These are phyloP conservation scores for Ceratocystis huliohia DNA, from an alignment of 2,329 filamentous ascomycete genomes.

Conservation along the genomic window DNA sequence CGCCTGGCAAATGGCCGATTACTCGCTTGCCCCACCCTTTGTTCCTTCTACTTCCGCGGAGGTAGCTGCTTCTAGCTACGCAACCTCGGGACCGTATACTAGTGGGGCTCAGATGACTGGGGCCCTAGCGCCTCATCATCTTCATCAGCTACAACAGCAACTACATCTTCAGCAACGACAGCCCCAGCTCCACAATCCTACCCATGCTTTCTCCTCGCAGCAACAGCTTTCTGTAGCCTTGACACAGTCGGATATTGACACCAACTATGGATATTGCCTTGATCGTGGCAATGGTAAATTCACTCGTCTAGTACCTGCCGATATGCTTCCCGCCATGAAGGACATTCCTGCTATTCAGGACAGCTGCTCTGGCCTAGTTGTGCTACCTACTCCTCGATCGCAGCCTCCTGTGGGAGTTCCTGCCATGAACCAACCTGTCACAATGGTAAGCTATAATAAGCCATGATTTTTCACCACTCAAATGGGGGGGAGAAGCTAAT, in stretches of 20 bases:
- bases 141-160: conserved; percentile 12
- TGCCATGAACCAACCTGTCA: conserved; percentile 30
- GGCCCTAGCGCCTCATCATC: conserved; percentile 4
- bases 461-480: background rate
- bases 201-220: background rate
- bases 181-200: background rate
- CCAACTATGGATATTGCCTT: conserved; percentile 38
- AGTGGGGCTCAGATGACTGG: background rate
- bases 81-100: conserved; percentile 1
- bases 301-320: conserved; percentile 44
- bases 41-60: conserved; percentile 9
- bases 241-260: conserved; percentile 1
- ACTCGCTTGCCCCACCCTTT: conserved; percentile 10
- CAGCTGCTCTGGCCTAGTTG: conserved; percentile 33
- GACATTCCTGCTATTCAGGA: conserved; percentile 34
- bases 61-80: background rate
- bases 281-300: conserved; percentile 41
- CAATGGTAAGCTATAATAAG: conserved; percentile 29
- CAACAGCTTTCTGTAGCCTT: conserved; percentile 1
- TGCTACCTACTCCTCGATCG: conserved; percentile 33
- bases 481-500: background rate
- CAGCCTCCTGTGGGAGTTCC: conserved; percentile 26
- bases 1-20: conserved; percentile 6
- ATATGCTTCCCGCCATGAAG: conserved; percentile 36
- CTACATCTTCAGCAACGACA: conserved; percentile 12